Base-by-base conservation (phyloP, 257 asterid species). In the Euphrasia confusa region DNA sequence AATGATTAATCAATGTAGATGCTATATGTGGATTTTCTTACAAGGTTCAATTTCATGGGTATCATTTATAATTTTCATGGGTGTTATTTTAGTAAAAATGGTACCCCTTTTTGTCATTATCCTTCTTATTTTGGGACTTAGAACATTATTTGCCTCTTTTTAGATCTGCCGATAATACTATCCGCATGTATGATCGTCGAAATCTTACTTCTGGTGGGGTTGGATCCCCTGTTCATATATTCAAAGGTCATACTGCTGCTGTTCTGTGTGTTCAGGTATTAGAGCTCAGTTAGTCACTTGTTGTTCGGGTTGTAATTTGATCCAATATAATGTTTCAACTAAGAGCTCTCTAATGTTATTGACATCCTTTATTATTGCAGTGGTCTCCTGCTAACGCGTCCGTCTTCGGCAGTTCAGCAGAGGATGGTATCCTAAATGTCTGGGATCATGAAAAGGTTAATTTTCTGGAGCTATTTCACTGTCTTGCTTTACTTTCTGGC, bases 311-410 rank as follows among this genome's bases (percentile, higher is more conserved):
- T 56, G 4, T 5, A 7, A 56, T 62, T 7, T 57, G 10, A 37
- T 63, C 42, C 33, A 52, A 48, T 32, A 42, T 61, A 18, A 8
- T 61, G 37, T 66, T 15, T 39, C 54, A 27, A 66, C 61, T 64
- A 58, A 48, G 11, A 37, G 42, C 11, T 60, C 13, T 48, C 27
- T 10, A 61, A 48, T 49, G 42, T 37, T 37, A 27, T 26, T 65
- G 44, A 42, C 55, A 27, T 67, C 15, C 64, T 66, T 45, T 66
- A 65, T 45, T 68, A 62, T 70, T 69, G 67, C 81, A 93, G 99
- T 93, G 99, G 99, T 93, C 94, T 71, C 99, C 99, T 28, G 89
- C 85, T 68, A 89, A 78, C 74, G 77, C 94, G 64, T 86, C 96
- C 28, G 84, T 92, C 53, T 89, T 92, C 67, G 99, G 99, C 68